Conservation (phyloP, 2,329 filamentous ascomycete species). For the Pleomassaria siparia region DNA sequence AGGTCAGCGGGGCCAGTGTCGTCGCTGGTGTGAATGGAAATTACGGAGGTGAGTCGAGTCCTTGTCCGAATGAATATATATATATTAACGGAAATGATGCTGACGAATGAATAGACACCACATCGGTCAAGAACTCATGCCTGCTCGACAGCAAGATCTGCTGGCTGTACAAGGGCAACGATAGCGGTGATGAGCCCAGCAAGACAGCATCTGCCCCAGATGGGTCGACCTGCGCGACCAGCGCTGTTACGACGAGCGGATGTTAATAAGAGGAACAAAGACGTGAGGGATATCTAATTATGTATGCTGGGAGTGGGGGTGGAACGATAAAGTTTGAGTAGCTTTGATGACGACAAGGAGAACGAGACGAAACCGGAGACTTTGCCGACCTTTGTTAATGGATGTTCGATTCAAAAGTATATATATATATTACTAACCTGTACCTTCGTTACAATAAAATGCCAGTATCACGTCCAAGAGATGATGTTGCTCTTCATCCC, state of each 20-base stretch:
- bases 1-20: slow-evolving; percentile 20
- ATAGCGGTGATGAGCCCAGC: slow-evolving; percentile 27
- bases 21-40: slow-evolving; percentile 35
- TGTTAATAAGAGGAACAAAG: slow-evolving; percentile 13
- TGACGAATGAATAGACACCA: slow-evolving; percentile 16
- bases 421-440: background rate
- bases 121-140: slow-evolving; percentile 28
- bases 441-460: background rate
- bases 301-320: background rate
- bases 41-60: slow-evolving; percentile 27
- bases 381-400: background rate
- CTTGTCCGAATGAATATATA: no score
- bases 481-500: no score
- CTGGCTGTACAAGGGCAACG: slow-evolving; percentile 30
- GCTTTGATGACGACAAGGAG: no score
- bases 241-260: slow-evolving; percentile 25
- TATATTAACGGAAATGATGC: background rate
- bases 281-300: background rate
- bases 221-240: slow-evolving; percentile 30
- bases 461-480: no score
- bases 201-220: slow-evolving; percentile 31
- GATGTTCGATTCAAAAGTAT: background rate
- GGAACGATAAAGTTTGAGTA: background rate
- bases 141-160: slow-evolving; percentile 26
- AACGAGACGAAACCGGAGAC: no score